These are phyloP conservation scores for Neurospora intermedia DNA, from an alignment of 495 filamentous ascomycete genomes.

Conservation along the genomic window DNA sequence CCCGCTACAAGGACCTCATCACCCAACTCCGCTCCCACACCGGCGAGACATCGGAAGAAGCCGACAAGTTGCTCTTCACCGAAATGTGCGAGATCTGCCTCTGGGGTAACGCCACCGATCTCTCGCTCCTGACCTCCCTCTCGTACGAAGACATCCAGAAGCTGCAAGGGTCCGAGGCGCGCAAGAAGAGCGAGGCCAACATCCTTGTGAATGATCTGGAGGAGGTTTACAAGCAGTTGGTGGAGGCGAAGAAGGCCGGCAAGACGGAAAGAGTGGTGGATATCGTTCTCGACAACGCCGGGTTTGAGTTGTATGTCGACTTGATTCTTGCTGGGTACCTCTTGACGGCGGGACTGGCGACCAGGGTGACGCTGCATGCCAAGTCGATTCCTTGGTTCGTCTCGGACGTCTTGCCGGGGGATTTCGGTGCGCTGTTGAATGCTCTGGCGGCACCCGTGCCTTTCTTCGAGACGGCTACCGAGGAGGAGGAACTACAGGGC, in stretches of 20 bases:
- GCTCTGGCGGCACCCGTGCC: slow-evolving; percentile 60
- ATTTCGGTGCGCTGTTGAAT: slow-evolving; percentile 70
- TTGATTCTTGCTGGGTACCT: slow-evolving; percentile 84
- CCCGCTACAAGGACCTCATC: slow-evolving; percentile 70
- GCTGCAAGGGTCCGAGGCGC: slow-evolving; percentile 76
- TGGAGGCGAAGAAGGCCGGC: slow-evolving; percentile 50
- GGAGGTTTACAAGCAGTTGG: slow-evolving; percentile 59
- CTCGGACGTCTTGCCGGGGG: slow-evolving; percentile 77
- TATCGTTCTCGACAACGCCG: slow-evolving; percentile 91
- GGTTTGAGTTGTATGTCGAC: slow-evolving; percentile 94
- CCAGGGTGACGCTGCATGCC: slow-evolving; percentile 78
- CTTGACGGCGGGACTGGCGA: slow-evolving; percentile 69
- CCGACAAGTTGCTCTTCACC: slow-evolving; percentile 66
- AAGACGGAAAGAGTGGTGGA: slow-evolving; percentile 59
- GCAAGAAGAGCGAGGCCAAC: slow-evolving; percentile 75
- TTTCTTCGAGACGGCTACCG: slow-evolving; percentile 64
- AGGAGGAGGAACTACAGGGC: slow-evolving; percentile 49
- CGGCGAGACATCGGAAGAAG: slow-evolving; percentile 41
- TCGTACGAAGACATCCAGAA: slow-evolving; percentile 96
- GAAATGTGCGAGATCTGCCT: slow-evolving; percentile 97
- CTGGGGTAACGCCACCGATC: slow-evolving; percentile 95
- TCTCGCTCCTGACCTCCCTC: slow-evolving; percentile 80
- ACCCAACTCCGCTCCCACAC: slow-evolving; percentile 45
- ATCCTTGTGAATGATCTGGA: slow-evolving; percentile 78
- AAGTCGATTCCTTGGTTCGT: slow-evolving; percentile 98